Conservation (phyloP, 2,329 filamentous ascomycete species). For the Cladosporium sp. region DNA sequence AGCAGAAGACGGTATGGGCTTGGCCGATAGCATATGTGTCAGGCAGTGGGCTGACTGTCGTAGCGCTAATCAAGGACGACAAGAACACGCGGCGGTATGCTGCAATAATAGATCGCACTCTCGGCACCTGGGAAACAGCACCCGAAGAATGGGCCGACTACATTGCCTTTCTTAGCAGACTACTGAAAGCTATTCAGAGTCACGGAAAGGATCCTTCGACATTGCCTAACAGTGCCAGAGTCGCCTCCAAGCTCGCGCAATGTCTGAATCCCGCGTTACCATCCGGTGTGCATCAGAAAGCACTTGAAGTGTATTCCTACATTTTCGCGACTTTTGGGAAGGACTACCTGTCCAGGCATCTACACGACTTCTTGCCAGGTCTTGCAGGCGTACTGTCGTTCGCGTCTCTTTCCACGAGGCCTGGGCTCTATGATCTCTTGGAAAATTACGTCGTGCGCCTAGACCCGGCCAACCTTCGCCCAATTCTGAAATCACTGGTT, state of each 20-base stretch:
- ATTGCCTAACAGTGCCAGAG: conserved; percentile 73
- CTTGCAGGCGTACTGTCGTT: conserved; percentile 86
- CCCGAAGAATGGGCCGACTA: conserved; percentile 99
- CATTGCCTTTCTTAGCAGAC: conserved; percentile 87
- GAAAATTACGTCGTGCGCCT: conserved; percentile 73
- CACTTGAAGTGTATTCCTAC: conserved; percentile 85
- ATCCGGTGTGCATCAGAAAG: conserved; percentile 95
- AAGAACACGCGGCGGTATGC: conserved; percentile 82
- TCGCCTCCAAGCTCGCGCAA: conserved; percentile 89
- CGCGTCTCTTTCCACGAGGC: conserved; percentile 84
- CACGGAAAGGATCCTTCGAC: conserved; percentile 64
- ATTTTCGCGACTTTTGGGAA: conserved; percentile 77
- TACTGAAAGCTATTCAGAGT: conserved; percentile 88
- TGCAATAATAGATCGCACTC: conserved; percentile 74
- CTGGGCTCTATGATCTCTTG: conserved; percentile 75
- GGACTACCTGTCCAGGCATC: conserved; percentile 62
- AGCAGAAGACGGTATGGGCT: conserved; percentile 64
- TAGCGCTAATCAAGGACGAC: conserved; percentile 48
- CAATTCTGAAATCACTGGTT: conserved; percentile 84
- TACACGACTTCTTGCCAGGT: conserved; percentile 83
- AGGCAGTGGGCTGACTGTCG: conserved; percentile 7
- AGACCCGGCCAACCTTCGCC: conserved; percentile 65
- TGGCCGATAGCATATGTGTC: background rate
- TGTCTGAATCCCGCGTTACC: conserved; percentile 89
- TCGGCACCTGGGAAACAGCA: conserved; percentile 84